A percentile compares a stretch with the other conserved stretches of the same genome.
phyloP scores from a whole-genome alignment of 306 rosid species.

The Vigna reflexopilosa region DNA sequence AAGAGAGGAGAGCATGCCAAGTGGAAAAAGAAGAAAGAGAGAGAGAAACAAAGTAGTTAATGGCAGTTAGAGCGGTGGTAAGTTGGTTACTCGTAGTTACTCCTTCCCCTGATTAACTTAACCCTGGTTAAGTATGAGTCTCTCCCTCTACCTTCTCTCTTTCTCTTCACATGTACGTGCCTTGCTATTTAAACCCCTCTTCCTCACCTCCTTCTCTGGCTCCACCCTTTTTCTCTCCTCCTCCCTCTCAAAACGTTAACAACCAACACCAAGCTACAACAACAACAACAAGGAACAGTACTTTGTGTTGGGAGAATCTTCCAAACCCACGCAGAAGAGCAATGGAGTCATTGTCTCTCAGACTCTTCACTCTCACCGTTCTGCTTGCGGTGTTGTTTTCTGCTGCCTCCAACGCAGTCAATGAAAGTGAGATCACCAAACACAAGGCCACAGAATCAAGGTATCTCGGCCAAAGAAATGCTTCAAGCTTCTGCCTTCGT shows the following conservation, averaged over 20 bases:
- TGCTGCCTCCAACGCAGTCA: conserved; percentile 45
- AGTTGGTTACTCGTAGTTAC: conserved; percentile 45
- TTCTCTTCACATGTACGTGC: background rate
- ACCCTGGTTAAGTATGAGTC: conserved; percentile 54
- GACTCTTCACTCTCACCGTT: conserved; percentile 37
- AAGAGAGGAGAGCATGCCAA: conserved; percentile 46
- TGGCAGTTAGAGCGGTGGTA: conserved; percentile 65
- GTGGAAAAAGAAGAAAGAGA: conserved; percentile 40
- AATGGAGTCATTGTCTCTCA: conserved; percentile 60
- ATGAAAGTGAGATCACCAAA: background rate
- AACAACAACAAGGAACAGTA: background rate
- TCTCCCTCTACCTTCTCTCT: background rate
- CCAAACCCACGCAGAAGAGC: conserved; percentile 27
- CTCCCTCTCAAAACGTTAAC: conserved; percentile 2
- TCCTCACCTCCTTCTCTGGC: conserved; percentile 47
- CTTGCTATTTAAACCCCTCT: conserved; percentile 58
- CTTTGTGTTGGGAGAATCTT: background rate
- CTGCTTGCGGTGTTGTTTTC: conserved; percentile 42
- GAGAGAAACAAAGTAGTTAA: conserved; percentile 52
- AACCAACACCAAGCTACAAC: background rate
- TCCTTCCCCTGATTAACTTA: conserved; percentile 40
- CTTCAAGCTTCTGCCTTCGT: conserved; percentile 30
- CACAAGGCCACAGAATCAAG: conserved; percentile 46
- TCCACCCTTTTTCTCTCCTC: conserved; percentile 42
- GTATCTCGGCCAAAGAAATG: conserved; percentile 31